Conservation (phyloP, 2,329 filamentous ascomycete species). For the Penicillium brasilianum region DNA sequence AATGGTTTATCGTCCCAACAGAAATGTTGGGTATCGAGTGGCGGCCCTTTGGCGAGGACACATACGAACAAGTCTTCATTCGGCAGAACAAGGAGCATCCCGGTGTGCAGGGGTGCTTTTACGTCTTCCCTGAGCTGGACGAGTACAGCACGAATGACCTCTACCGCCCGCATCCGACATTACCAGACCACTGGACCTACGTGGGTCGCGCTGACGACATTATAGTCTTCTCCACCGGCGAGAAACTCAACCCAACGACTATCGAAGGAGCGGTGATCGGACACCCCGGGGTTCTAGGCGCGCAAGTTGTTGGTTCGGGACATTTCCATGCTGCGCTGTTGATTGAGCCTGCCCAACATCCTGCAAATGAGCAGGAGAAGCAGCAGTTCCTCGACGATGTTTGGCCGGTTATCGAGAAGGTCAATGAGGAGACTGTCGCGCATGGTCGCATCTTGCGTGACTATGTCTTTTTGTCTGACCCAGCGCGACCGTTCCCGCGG, state of each 20-base stretch:
- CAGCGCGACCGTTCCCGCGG: slow-evolving; percentile 11
- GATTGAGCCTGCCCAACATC: slow-evolving; percentile 12
- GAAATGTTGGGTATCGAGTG: slow-evolving; percentile 13
- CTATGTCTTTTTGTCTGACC: slow-evolving; percentile 12
- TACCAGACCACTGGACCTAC: slow-evolving; percentile 24
- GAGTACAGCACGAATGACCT: slow-evolving; percentile 27
- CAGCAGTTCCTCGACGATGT: slow-evolving; percentile 10
- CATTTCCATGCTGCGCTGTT: slow-evolving; percentile 18
- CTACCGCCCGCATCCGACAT: slow-evolving; percentile 21
- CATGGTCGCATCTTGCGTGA: slow-evolving; percentile 14
- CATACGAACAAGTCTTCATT: slow-evolving; percentile 13
- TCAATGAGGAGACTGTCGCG: slow-evolving; percentile 10
- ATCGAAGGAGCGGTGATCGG: slow-evolving; percentile 23
- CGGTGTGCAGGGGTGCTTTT: slow-evolving; percentile 13
- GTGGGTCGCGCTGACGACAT: slow-evolving; percentile 30
- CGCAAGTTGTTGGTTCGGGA: slow-evolving; percentile 22
- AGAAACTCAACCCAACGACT: slow-evolving; percentile 33
- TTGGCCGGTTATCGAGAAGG: slow-evolving; percentile 15
- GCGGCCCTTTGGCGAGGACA: slow-evolving; percentile 3
- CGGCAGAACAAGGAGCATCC: slow-evolving; percentile 7
- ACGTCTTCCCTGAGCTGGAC: slow-evolving; percentile 22
- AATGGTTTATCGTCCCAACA: slow-evolving; percentile 12
- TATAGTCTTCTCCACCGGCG: slow-evolving; percentile 34
- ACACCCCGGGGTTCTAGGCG: slow-evolving; percentile 16
- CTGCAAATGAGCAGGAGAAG: slow-evolving; percentile 2